Evolutionary conservation across 352 stramenopile species (phyloP), one percentile per base, ranked within the genome.

Genomic region (Elongisporangium prolatum): DNA sequence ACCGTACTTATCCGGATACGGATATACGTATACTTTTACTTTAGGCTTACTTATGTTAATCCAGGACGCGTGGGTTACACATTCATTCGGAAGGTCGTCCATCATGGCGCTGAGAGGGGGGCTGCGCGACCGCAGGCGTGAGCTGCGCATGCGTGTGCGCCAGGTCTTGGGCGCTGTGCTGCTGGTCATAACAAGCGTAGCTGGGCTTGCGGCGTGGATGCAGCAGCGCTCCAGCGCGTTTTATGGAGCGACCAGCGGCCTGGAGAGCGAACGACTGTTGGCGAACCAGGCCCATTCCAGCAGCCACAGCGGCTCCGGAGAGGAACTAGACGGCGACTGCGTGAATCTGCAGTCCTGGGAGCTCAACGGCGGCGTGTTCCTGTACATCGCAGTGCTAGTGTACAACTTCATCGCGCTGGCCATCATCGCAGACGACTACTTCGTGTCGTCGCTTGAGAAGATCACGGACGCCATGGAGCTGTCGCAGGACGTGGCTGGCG

Each of bases 381-480:
- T 88, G 21, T 88, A 94, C 64, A 65, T 91, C 25, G 64, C 74
- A 21, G 64, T 64, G 17, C 69, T 93, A 40, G 67, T 89, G 37
- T 91, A 91, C 60, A 70, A 86, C 52, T 96, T 96, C 64, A 73
- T 96, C 25, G 81, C 82, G 48, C 83, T 96, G 49, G 88, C 88
- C 49, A 88, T 96, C 70, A 88, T 96, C 40, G 91, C 77, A 56
- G 88, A 96, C 67, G 88, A 96, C 68, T 96, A 95, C 68, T 89
- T 96, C 28, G 85, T 92, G 28, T 77, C 83, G 13, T 56, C 86
- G 28, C 71, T 96, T 18, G 86, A 96, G 61, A 78, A 76, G 50
- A 84, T 95, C 54, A 83, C 82, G 3, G 80, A 86, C n/a, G 59
- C 57, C 3, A 50, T 89, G 21, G 67, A 58, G 21, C 68, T 95